Base-by-base conservation (phyloP, 192 early-diverging fungal species). In the Dissophora globulifera region DNA sequence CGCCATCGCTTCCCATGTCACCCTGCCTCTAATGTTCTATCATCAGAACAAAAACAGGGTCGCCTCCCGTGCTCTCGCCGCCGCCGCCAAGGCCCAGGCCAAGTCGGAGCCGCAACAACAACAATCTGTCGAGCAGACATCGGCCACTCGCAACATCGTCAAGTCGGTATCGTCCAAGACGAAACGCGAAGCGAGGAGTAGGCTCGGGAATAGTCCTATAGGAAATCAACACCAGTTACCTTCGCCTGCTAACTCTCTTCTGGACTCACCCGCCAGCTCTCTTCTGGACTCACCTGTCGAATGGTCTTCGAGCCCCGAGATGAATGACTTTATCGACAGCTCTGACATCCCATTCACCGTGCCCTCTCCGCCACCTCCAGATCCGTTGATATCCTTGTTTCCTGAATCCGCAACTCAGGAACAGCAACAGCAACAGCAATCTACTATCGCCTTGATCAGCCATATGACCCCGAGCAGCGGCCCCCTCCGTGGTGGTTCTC, bases 41-140 rank as follows among this genome's bases (percentile, higher is more conserved):
- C 72, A 76, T 32, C 72, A 76, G 58, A 76, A 76, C 58, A 76
- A 76, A 29, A 76, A 76, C 58, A 53, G 72, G 41, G 63, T 66
- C 23, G 72, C 72, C 0, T 75, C 71, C 2, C 71, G 71, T 20
- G 62, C 58, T 9, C 47, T 60, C 31, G 67, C 57, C 35, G 57
- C 67, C 5, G 55, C 60, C 22, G 62, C 62, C 48, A 76, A 76
- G 46, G 57, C 53, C 7, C 51, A 57, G 20, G 50, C 50, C 1
- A 23, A 62, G 38, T 11, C 40, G 20, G 50, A 54, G 6, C 58
- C 60, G 40, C 67, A 53, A 41, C 68, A 62, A 17, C 68, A 52
- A 16, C 30, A 64, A 26, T 41, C 55, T 17, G 6, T 22, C 29
- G 30, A 56, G 5, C 50, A 62, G 40, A 17, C 5, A 6, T 45